Percentiles rank a stretch among this genome's conserved stretches.
phyloP scores from a whole-genome alignment of 2,329 filamentous ascomycete species.

The Fusarium sp. region DNA sequence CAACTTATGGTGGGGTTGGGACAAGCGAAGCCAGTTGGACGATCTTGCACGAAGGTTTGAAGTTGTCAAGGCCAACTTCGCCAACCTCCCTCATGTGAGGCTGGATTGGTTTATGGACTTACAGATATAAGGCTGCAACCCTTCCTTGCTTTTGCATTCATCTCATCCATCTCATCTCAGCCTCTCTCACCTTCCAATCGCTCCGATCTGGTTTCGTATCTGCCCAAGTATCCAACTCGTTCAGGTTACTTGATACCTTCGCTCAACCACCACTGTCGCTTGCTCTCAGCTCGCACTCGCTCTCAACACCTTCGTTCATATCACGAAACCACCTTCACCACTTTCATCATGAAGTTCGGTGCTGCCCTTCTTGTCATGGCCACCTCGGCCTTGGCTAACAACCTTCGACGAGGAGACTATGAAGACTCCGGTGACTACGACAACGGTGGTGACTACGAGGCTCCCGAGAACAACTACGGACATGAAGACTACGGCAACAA shows the following conservation, averaged over 20 bases:
- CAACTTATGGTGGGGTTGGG: slow-evolving; percentile 39
- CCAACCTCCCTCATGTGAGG: slow-evolving; percentile 21
- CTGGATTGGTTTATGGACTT: slow-evolving; percentile 5
- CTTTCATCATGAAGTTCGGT: slow-evolving; percentile 43
- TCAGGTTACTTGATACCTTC: slow-evolving; percentile 48
- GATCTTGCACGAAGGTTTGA: slow-evolving; percentile 26
- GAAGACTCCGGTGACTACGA: slow-evolving; percentile 13
- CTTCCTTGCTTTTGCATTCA: slow-evolving; percentile 21
- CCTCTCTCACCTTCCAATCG: slow-evolving; percentile 29
- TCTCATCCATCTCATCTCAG: slow-evolving; percentile 26
- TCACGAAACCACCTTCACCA: slow-evolving; percentile 7
- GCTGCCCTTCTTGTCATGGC: slow-evolving; percentile 42
- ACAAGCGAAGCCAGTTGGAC: slow-evolving; percentile 27
- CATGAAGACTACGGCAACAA: slow-evolving; percentile 8
- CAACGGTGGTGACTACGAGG: slow-evolving; percentile 9
- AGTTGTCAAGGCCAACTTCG: slow-evolving; percentile 37
- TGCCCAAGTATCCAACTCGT: slow-evolving; percentile 46
- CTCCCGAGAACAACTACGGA: slow-evolving; percentile 17
- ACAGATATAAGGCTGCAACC: slow-evolving; percentile 43
- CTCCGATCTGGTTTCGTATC: slow-evolving; percentile 19
- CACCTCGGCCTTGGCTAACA: slow-evolving; percentile 41
- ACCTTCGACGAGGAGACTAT: slow-evolving; percentile 37
- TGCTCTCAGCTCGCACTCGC: slow-evolving; percentile 34
- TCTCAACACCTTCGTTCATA: slow-evolving; percentile 35
- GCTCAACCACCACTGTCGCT: slow-evolving; percentile 39